These are phyloP conservation scores for Botrytis sinoallii DNA, from an alignment of 2,329 filamentous ascomycete genomes.

Conservation along the genomic window DNA sequence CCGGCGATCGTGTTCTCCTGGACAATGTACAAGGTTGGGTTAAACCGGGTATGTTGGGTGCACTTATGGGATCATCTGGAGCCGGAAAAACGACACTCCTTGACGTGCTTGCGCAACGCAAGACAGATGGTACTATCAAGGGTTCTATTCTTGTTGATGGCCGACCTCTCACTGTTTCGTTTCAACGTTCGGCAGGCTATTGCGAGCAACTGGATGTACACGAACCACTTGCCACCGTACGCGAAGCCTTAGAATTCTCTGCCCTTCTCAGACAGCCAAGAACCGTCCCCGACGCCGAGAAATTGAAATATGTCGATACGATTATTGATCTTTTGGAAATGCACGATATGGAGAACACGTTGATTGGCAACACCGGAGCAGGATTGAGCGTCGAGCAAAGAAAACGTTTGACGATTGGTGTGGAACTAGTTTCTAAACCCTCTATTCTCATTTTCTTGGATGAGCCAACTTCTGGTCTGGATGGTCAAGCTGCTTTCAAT, in stretches of 20 bases:
- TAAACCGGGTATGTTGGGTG: conserved; percentile 58
- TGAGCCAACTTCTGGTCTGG: conserved; percentile 60
- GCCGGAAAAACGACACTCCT: conserved; percentile 90
- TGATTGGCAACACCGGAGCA: conserved; percentile 61
- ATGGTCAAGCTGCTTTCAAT: conserved; percentile 61
- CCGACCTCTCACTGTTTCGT: conserved; percentile 68
- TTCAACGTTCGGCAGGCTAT: conserved; percentile 88
- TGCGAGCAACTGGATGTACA: conserved; percentile 73
- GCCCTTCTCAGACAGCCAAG: conserved; percentile 80
- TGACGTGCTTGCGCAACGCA: conserved; percentile 79
- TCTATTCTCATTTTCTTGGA: conserved; percentile 60
- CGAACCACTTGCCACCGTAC: conserved; percentile 76
- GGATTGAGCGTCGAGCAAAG: conserved; percentile 61
- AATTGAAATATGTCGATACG: conserved; percentile 81
- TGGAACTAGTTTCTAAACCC: conserved; percentile 55
- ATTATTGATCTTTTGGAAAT: conserved; percentile 63
- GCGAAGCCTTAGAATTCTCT: conserved; percentile 81
- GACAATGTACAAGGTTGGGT: conserved; percentile 63
- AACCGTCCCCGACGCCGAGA: conserved; percentile 66
- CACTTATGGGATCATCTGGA: conserved; percentile 59
- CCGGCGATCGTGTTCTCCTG: conserved; percentile 64
- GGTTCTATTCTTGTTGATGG: conserved; percentile 73
- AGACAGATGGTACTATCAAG: conserved; percentile 81
- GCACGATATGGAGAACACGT: conserved; percentile 62
- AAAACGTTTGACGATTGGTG: conserved; percentile 61